Percentiles rank a stretch among this genome's conserved stretches.
These are phyloP conservation scores for Fraxinus floribunda DNA, from an alignment of 305 asterid genomes.

Conservation along the genomic window DNA sequence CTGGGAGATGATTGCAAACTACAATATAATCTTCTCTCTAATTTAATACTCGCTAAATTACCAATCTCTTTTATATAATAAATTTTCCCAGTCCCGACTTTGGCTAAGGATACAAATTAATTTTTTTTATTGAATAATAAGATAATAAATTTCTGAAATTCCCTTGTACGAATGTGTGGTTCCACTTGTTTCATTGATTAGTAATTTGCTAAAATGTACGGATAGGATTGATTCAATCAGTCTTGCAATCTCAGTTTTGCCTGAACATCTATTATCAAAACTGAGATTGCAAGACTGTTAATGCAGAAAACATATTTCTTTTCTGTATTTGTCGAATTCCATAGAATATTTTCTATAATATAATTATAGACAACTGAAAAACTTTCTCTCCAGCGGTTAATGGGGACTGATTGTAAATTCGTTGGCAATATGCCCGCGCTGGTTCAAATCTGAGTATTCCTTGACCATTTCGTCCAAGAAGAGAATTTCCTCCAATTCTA, in stretches of 20 bases:
- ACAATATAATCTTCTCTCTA: no score
- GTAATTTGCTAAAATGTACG: not conserved
- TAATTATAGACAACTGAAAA: no score
- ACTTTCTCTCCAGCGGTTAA: no score
- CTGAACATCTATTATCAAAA: not conserved
- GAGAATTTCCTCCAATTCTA: no score
- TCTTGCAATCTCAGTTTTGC: not conserved
- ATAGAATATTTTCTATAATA: no score
- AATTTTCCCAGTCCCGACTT: not conserved
- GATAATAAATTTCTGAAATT: not conserved
- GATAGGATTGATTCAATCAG: not conserved
- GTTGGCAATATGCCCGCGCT: no score
- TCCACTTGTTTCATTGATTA: not conserved
- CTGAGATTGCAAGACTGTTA: not conserved
- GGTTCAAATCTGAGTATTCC: no score
- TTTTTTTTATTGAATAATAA: not conserved
- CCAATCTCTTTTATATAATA: not conserved
- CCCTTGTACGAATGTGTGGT: not conserved
- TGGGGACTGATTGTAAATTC: no score
- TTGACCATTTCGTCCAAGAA: no score
- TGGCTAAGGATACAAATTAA: not conserved
- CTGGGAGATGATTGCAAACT: no score
- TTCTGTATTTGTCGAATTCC: no score
- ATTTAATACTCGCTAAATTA: no score
- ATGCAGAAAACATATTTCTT: not conserved